These are phyloP conservation scores for Fomes fomentarius DNA, from an alignment of 1,284 basidiomycete species.

Conservation along the genomic window DNA sequence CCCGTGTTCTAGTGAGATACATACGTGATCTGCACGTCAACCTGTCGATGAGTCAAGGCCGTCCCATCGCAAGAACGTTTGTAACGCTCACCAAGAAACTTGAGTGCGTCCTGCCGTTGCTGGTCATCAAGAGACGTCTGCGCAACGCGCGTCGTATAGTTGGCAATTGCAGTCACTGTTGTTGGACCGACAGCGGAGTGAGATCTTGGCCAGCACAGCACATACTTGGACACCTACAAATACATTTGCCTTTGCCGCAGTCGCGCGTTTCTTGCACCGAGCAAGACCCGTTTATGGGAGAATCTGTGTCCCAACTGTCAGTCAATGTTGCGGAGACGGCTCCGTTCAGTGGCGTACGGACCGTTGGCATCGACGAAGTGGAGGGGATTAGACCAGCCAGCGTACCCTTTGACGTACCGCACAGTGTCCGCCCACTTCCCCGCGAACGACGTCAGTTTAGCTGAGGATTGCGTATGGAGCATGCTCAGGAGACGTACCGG, in stretches of 20 bases:
- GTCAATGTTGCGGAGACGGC: background rate
- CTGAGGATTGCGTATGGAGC: background rate
- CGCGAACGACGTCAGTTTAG: too few relatives aligned
- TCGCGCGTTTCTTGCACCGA: constrained; percentile 19
- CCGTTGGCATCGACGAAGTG: constrained; percentile 23
- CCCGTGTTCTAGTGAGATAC: background rate
- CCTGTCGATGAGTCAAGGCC: background rate
- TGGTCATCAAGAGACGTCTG: constrained; percentile 42
- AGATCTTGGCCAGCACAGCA: background rate
- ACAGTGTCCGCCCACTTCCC: constrained; percentile 23
- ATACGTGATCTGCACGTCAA: background rate
- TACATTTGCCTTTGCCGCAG: constrained; percentile 16
- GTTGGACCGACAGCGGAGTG: background rate
- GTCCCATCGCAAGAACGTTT: background rate
- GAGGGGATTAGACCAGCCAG: constrained; percentile 14
- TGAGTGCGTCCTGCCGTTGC: constrained; percentile 53
- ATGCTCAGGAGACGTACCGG: constrained; percentile 1
- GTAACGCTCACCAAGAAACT: constrained; percentile 43
- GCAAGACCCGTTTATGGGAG: constrained; percentile 17
- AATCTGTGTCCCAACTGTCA: constrained; percentile 3
- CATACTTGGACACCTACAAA: constrained; percentile 1
- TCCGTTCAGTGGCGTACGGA: background rate
- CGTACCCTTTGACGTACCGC: constrained; percentile 12
- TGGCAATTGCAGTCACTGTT: constrained; percentile 47
- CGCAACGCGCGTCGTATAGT: constrained; percentile 55